Base-by-base conservation (phyloP, 208 protist genomes). In the Trypanosoma vivax region DNA sequence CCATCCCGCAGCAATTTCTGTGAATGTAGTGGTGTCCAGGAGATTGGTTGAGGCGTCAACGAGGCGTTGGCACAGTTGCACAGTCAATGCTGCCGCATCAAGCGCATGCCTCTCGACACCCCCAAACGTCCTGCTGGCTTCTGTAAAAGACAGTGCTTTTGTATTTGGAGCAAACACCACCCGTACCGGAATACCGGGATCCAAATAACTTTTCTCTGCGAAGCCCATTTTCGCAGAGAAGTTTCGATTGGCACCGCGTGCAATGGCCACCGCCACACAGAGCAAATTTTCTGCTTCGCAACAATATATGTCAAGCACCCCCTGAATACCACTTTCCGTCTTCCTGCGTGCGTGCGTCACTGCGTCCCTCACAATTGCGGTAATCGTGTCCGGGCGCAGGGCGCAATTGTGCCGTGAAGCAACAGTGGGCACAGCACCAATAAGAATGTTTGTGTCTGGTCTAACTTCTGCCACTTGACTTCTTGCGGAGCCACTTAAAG, bases 11-110 rank as follows among this genome's bases (percentile, higher is more conserved):
- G 73, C 80, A 54, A 95, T 88, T 53, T 85, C 76, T 5, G 83
- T 56, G 49, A 92, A 95, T 16, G 81, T 90, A 24, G 70, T 70
- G 23, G 88, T 93, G 56, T 92, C 81, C 14, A 95, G 73, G 28
- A 92, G 54, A 63, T 83, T 88, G 24, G 85, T 78, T 7, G 88
- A 85, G 9, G 85, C 76, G 31, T 95, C 80, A 41, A 93, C 83
- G 21, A 95, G 73, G 6, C 82, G 75, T 62, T 82, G 76, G 60
- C 77, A 90, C 31, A 93, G 66, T 63, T 90, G 83, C 40, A 89
- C 64, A 11, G 39, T 39, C 1, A 43, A 18, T 10, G 56, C 74
- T 14, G 74, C 72, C 21, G 60, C 62, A 39, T 67, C 66, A 16
- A 66, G 64, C 51, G 70, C 78, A 0, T 55, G 23, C 9, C 48